Evolutionary conservation across 2,329 filamentous ascomycete genomes (phyloP), one percentile per base, ranked within the genome.

Genomic region (Pseudogymnoascus sp.): DNA sequence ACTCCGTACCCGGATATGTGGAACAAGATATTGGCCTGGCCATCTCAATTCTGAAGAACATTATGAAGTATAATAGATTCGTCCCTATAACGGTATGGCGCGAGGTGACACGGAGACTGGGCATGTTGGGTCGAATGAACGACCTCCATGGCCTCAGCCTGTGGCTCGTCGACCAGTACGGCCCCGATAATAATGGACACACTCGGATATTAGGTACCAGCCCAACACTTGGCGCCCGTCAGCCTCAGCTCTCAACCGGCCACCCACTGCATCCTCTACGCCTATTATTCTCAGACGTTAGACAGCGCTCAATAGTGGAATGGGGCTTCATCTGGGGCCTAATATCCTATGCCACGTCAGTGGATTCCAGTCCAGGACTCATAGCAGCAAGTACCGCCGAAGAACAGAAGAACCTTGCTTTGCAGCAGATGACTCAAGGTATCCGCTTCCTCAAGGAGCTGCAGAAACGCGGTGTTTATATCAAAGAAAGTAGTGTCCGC

Each of bases 101-200:
- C 56, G 84, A 87, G 69, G 75, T 86, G 8, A 69, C 88, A 44
- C 82, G 82, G 53, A 79, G 84, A 28, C 78, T 83, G 53, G 86
- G 85, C 3, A 86, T 84, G 81, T 71, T 75, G 7, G 75, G 79
- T 6, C 76, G 78, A 14, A 78, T 84, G 69, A 69, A 78, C 12
- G 80, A 82, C 33, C 73, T 87, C 5, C 76, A 77, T 64, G 77
- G 77, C 21, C 74, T 86, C 67, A 81, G 47, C 82, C 78, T 82
- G 5, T 70, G 67, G 59, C 76, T 88, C 3, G 75, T 77, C 5
- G 69, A 69, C 8, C 74, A 74, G 62, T 81, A 82, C 38, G 63
- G 66, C 25, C 63, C 65, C 8, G 64, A 40, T n/a, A 61, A 18
- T 23, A 63, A 33, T n/a, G 61, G 37, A 11, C 14, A 12, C 53